Percentiles rank a stretch among this genome's conserved stretches.
Conservation (phyloP, 1,284 basidiomycete genomes). For the Entoloma clypeatum region DNA sequence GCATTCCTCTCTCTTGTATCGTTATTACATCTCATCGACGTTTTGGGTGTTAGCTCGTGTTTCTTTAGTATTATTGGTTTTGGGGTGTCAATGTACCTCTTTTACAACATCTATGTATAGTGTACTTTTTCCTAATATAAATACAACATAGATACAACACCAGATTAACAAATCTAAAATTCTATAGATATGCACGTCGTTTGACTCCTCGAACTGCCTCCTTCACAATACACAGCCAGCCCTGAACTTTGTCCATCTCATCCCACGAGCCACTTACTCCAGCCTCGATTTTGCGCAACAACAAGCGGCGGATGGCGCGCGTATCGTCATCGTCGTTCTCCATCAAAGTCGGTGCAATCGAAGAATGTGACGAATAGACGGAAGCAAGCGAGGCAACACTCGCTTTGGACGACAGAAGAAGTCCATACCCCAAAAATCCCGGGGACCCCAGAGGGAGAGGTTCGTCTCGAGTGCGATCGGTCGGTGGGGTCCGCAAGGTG, state of each 20-base stretch:
- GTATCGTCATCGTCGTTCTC: conserved; percentile 53
- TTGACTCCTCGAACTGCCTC: conserved; percentile 57
- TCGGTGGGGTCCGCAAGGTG: conserved; percentile 27
- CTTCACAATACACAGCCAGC: conserved; percentile 61
- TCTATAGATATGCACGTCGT: conserved; percentile 41
- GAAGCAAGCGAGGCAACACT: conserved; percentile 37
- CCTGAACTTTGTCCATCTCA: conserved; percentile 53
- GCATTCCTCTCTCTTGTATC: too few relatives aligned
- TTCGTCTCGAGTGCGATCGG: conserved; percentile 19
- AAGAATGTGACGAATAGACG: conserved; percentile 36
- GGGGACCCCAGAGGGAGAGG: conserved; percentile 25
- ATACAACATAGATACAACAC: conserved; percentile 33
- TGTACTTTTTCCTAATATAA: too few relatives aligned
- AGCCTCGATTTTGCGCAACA: conserved; percentile 60
- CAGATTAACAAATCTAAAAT: too few relatives aligned
- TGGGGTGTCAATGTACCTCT: conserved; percentile 16
- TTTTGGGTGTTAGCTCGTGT: too few relatives aligned
- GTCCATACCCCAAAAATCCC: conserved; percentile 25
- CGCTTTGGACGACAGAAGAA: conserved; percentile 29
- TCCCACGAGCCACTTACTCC: conserved; percentile 56
- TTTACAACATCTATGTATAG: too few relatives aligned
- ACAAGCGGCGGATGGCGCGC: conserved; percentile 51
- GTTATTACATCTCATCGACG: too few relatives aligned
- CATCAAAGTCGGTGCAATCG: conserved; percentile 33
- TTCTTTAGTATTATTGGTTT: too few relatives aligned